Conservation (phyloP, 176 grass and related monocot species). For the Avena atlantica region DNA sequence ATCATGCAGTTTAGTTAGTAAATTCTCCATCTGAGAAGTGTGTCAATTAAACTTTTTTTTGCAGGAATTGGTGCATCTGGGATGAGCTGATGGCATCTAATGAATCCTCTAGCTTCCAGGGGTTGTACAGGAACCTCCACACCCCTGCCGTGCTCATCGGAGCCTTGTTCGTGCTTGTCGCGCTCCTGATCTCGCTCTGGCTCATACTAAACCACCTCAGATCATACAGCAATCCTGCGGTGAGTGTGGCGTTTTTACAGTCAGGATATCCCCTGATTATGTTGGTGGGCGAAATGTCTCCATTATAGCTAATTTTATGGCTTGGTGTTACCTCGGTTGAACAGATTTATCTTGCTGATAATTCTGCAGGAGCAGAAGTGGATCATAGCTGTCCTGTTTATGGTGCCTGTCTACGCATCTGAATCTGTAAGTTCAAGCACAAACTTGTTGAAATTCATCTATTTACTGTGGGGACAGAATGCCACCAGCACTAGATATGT, state of each 20-base stretch:
- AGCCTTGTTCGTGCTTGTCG: slow-evolving; percentile 57
- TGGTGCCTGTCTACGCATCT: slow-evolving; percentile 92
- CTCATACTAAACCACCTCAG: slow-evolving; percentile 87
- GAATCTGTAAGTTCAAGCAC: slow-evolving; percentile 72
- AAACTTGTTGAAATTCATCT: background rate
- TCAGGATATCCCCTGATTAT: background rate
- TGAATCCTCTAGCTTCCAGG: slow-evolving; percentile 58
- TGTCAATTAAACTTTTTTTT: background rate
- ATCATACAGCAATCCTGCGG: slow-evolving; percentile 73
- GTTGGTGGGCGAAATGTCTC: background rate
- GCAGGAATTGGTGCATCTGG: slow-evolving; percentile 4
- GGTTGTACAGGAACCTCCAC: slow-evolving; percentile 60
- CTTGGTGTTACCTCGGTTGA: background rate
- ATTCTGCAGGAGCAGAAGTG: slow-evolving; percentile 88
- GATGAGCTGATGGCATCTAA: slow-evolving; percentile 38
- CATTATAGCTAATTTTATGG: background rate
- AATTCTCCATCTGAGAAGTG: background rate
- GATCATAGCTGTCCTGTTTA: slow-evolving; percentile 87
- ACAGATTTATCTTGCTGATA: background rate
- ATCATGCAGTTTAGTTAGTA: background rate
- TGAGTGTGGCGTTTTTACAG: slow-evolving; percentile 48
- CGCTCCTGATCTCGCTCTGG: slow-evolving; percentile 72
- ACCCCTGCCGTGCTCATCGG: slow-evolving; percentile 53
- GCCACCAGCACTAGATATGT: background rate
- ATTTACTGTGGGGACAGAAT: background rate